phyloP scores from a whole-genome alignment of 1,284 basidiomycete species.

The Leccinum angustisporum region DNA sequence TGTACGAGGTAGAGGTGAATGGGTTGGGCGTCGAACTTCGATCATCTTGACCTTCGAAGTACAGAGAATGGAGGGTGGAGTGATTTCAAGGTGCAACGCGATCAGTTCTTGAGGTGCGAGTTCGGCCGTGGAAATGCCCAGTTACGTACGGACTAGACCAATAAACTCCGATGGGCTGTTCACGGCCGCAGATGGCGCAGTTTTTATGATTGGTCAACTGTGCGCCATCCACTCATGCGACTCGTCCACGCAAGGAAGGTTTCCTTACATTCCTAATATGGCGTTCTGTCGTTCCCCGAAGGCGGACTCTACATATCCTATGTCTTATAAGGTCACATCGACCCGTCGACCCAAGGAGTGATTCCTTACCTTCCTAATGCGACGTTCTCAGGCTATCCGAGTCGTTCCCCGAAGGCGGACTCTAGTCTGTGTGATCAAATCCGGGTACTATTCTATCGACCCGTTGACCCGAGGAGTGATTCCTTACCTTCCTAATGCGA shows the following conservation, averaged over 20 bases:
- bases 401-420: no score
- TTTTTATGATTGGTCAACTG: neutral
- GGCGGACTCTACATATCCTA: neutral
- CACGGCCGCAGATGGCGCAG: neutral
- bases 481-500: no score
- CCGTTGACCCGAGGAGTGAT: no score
- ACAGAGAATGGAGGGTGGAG: neutral
- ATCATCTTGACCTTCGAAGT: neutral
- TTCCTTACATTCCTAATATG: neutral
- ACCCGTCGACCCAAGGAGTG: no score
- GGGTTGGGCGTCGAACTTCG: neutral
- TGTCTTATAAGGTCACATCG: neutral
- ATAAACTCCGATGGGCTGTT: neutral
- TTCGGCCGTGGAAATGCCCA: neutral
- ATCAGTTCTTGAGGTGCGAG: neutral
- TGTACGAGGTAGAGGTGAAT: neutral
- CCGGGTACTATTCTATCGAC: no score
- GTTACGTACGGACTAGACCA: neutral
- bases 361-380: no score
- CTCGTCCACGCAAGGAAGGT: neutral
- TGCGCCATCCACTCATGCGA: neutral
- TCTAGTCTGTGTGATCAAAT: no score
- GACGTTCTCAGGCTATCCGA: no score
- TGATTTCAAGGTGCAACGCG: neutral
- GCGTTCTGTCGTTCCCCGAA: neutral